phyloP scores from a whole-genome alignment of 2,329 filamentous ascomycete genomes.

The Microsporum audouinii region DNA sequence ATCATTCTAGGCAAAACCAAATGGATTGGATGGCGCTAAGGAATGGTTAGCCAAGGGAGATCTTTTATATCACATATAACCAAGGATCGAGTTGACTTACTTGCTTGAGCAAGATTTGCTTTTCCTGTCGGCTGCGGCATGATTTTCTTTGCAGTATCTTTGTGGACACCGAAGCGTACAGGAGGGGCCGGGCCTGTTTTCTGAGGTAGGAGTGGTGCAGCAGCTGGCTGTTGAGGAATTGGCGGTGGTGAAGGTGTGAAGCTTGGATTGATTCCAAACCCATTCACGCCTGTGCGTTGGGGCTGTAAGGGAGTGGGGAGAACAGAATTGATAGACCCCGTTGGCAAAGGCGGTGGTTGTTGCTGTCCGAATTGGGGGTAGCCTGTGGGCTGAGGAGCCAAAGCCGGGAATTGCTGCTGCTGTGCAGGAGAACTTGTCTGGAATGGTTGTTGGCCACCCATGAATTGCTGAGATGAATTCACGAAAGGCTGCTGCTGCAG shows the following conservation, averaged over 20 bases:
- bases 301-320: conserved; percentile 32
- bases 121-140: conserved; percentile 78
- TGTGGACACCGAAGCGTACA: conserved; percentile 73
- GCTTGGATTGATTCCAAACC: conserved; percentile 33
- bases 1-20: conserved; percentile 52
- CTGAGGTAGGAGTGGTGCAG: conserved; percentile 58
- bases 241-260: conserved; percentile 45
- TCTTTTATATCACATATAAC: conserved; percentile 7
- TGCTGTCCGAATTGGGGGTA: conserved; percentile 37
- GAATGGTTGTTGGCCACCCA: conserved; percentile 23
- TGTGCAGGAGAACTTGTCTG: conserved; percentile 40
- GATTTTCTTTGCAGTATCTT: conserved; percentile 60
- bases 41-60: conserved; percentile 7
- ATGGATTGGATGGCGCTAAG: conserved; percentile 56
- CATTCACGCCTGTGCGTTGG: conserved; percentile 41
- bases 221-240: conserved; percentile 47
- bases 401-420: conserved; percentile 32
- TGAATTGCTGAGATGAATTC: conserved; percentile 39
- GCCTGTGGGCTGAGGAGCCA: conserved; percentile 45
- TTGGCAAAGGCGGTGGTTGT: conserved; percentile 40
- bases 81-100: conserved; percentile 50
- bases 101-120: conserved; percentile 87
- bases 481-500: conserved; percentile 35
- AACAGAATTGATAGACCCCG: conserved; percentile 35
- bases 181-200: conserved; percentile 78